Conservation (phyloP, 2,329 filamentous ascomycete species). For the Fusarium illudens region DNA sequence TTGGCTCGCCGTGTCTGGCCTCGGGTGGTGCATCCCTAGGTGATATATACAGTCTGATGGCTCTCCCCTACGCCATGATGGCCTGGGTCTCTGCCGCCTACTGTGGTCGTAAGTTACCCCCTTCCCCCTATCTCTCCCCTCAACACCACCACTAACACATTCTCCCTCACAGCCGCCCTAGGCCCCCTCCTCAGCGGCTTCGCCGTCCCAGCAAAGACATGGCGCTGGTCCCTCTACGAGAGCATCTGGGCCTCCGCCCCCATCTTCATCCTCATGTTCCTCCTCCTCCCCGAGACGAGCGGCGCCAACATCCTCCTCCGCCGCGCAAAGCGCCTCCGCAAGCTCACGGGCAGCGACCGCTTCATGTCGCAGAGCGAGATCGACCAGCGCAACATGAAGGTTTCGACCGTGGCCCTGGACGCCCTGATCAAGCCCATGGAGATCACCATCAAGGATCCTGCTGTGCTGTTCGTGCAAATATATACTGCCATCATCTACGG, state of each 20-base stretch:
- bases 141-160: slow-evolving; percentile 35
- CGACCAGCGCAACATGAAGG: slow-evolving; percentile 63
- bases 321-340: slow-evolving; percentile 68
- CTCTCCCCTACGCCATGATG: slow-evolving; percentile 66
- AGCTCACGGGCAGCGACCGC: slow-evolving; percentile 62
- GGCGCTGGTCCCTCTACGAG: slow-evolving; percentile 73
- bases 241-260: slow-evolving; percentile 69
- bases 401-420: slow-evolving; percentile 58
- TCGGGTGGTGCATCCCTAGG: slow-evolving; percentile 62
- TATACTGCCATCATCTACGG: slow-evolving; percentile 70
- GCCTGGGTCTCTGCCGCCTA: slow-evolving; percentile 66
- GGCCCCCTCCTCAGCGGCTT: slow-evolving; percentile 70
- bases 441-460: slow-evolving; percentile 68
- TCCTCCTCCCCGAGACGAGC: slow-evolving; percentile 71
- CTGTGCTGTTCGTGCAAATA: slow-evolving; percentile 68
- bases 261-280: slow-evolving; percentile 67
- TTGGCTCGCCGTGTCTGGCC: slow-evolving; percentile 71
- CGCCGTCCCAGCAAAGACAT: slow-evolving; percentile 63
- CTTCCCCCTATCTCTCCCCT: slow-evolving; percentile 47
- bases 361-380: slow-evolving; percentile 72
- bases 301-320: slow-evolving; percentile 67
- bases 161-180: slow-evolving; percentile 56
- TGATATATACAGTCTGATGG: slow-evolving; percentile 63
- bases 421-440: slow-evolving; percentile 69
- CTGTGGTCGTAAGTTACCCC: slow-evolving; percentile 51